Evolutionary conservation across 1,139 yeast species (phyloP), one percentile per base, ranked within the genome.

Genomic region (Suhomyces coccinellae): DNA sequence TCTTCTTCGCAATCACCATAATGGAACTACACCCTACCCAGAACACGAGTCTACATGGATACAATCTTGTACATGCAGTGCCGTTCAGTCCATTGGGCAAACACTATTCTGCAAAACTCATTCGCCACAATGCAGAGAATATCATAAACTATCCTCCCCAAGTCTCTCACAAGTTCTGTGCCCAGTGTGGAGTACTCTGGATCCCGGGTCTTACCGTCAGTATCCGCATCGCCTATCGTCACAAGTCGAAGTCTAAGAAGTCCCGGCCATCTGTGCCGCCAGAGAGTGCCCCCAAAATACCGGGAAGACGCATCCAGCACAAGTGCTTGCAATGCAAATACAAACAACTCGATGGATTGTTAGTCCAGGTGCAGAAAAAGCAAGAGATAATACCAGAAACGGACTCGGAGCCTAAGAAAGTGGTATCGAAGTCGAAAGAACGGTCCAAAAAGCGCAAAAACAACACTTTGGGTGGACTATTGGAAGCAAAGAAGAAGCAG

Each of bases 121-220:
- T 56, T 16, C 45, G 49, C 3, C 55, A 59, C 40, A 62, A 63
- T 22, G 47, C 51, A 26, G 61, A 60, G 14, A 58, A 65, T 43
- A 48, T 53, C 26, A 56, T 70, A 35, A 63, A 59, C 35, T 53
- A 69, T 26, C 74, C 77, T 0, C 56, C 56, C 4, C 36, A 42
- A 15, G 36, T 54, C 44, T 46, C 52, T 6, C 59, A 55, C 49
- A 74, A 69, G 51, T 71, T 70, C 52, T 82, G 87, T 52, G 55
- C 60, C 1, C 53, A 56, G 13, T 81, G 87, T 58, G 77, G 79
- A 2, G 53, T 62, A 5, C 54, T 77, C 3, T 63, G 66, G 40
- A 62, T 81, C 1, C 78, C 83, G 0, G 81, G 81, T 0, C 46
- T 73, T 17, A 80, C 74, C 22, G 58, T 71, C 22, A 46, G 59